Evolutionary conservation across 78 protist genomes (phyloP), one percentile per base, ranked within the genome.

Genomic region (Polysphondylium violaceum): DNA sequence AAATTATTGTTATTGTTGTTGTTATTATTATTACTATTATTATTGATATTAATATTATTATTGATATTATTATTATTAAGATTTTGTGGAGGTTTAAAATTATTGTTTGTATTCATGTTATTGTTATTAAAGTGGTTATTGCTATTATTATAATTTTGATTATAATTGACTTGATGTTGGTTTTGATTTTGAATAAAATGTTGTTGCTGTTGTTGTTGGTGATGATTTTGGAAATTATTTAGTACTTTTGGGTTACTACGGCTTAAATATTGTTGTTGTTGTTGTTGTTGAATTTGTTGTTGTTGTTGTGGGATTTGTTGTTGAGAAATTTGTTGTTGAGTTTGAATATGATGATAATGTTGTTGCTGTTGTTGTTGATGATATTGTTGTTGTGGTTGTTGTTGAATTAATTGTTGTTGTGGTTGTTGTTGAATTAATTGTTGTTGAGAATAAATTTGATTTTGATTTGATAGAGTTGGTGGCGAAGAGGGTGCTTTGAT

Each of bases 301-400:
- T 67, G 74, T 55, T 68, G 69, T 36, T 79, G 65, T 23, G 64
- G 76, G 64, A 67, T 59, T 21, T 33, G n/a, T 67, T 79, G 74
- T 55, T 79, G 68, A 50, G 41, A 65, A 17, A 47, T 23, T 63
- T 77, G 73, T 77, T 64, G 87, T 77, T 63, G 63, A 21, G 7
- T 25, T 63, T 63, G 60, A 19, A 19, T 21, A 23, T 38, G 50
- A 21, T 50, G 63, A n/a, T 25, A 74, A 33, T 63, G 88, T 35
- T 65, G 74, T 50, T 78, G 74, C n/a, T 16, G 75, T 43, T 58
- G 86, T 2, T 59, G 40, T n/a, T 76, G 73, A 11, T 44, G 56
- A 25, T 40, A 36, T 41, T 76, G 86, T 60, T 76, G 86, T 7
- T 60, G 50, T 58, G 56, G 85, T 5, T 43, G 17, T 59, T 75